phyloP scores from a whole-genome alignment of 257 asterid species.

The Voacanga thouarsii region DNA sequence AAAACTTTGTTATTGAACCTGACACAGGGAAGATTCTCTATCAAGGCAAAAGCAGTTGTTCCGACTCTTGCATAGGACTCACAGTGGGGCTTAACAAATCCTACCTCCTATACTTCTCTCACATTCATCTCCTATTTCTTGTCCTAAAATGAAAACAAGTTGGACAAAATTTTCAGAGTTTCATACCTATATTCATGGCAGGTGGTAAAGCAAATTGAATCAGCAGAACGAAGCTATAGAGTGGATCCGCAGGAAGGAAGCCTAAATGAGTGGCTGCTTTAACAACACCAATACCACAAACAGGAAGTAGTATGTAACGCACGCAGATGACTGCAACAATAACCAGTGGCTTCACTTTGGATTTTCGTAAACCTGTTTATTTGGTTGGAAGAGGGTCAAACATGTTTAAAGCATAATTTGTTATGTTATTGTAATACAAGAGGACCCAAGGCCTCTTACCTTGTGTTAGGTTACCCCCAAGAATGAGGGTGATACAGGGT shows the following conservation, averaged over 20 bases:
- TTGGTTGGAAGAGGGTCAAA: background rate
- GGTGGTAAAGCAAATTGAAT: slow-evolving; percentile 87
- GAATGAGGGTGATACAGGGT: slow-evolving; percentile 83
- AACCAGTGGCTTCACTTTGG: slow-evolving; percentile 34
- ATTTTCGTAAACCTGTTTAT: slow-evolving; percentile 59
- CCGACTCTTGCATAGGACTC: background rate
- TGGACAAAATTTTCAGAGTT: background rate
- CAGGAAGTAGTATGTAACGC: slow-evolving; percentile 63
- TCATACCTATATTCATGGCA: slow-evolving; percentile 75
- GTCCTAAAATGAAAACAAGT: background rate
- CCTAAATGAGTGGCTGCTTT: slow-evolving; percentile 61
- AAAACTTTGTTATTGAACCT: background rate
- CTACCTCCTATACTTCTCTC: too few species aligned
- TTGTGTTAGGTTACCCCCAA: slow-evolving; percentile 86
- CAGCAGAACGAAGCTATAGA: slow-evolving; percentile 76
- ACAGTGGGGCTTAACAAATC: too few species aligned
- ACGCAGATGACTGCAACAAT: slow-evolving; percentile 54
- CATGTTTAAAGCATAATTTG: background rate
- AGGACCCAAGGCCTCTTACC: slow-evolving; percentile 32
- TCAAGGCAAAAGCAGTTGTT: background rate
- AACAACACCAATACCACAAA: slow-evolving; percentile 62
- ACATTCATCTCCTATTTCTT: background rate
- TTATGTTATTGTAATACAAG: background rate
- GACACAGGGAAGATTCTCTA: background rate
- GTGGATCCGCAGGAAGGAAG: slow-evolving; percentile 76